Evolutionary conservation across 83 land plant species (phyloP), one percentile per base, ranked within the genome.

Genomic region (Isoetes engelmannii): DNA sequence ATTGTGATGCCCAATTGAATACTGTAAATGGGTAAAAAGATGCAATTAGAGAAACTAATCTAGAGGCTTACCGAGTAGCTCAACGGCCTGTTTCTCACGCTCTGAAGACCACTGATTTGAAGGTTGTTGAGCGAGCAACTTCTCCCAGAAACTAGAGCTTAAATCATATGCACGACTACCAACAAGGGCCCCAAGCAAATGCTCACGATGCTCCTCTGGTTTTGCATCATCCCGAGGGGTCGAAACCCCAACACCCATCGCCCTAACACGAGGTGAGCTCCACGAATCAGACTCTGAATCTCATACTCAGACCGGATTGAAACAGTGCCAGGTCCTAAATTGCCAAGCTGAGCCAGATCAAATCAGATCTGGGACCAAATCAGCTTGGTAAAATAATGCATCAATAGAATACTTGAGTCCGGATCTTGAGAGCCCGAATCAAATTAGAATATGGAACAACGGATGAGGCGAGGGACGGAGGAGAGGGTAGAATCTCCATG

Each of bases 181-280:
- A 18, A 90, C 85, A 45, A 87, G 79, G 4, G 76, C 82, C 7
- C 81, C 83, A 50, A 87, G 80, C 56, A 90, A 73, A 73, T 81
- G 74, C 77, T 89, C 94, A 20, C 86, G 82, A 67, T 82, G 74
- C 15, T 82, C 86, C 72, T 55, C 63, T 21, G 81, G 81, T 67
- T 75, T 72, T 65, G 69, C 69, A 41, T 69, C 73, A 43, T 61
- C 49, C 28, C 88, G 77, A 68, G 93, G 94, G 49, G 94, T 86
- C 13, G 94, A 89, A 13, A 87, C 82, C 61, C 76, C 85, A 10
- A 74, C 83, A 4, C 94, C 94, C 94, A 89, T 89, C 63, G 2
- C 37, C 37, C 37, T 28, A 28, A 28, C 0, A 28, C 37, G 37
- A 28, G 37, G 37, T 28, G 37, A 28, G 37, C 37, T 28, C 37